These are phyloP conservation scores for Tieghemostelium lacteum DNA, from an alignment of 78 protist species.

Conservation along the genomic window DNA sequence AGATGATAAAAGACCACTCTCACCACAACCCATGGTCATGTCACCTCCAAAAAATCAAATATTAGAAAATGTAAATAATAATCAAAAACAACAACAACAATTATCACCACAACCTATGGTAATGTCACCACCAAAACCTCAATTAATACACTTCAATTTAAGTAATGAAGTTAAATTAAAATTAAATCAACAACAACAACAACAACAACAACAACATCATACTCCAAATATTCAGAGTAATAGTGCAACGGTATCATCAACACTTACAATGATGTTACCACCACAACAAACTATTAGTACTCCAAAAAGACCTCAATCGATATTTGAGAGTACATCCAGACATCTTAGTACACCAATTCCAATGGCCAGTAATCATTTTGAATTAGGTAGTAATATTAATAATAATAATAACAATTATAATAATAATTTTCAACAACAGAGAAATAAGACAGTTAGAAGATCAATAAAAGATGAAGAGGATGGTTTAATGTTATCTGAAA, in stretches of 20 bases:
- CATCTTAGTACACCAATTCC: neutral
- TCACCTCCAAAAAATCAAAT: neutral
- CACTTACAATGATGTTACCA: neutral
- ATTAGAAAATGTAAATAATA: neutral
- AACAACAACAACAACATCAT: neutral
- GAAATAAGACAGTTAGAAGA: neutral
- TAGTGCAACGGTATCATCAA: neutral
- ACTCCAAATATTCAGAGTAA: neutral
- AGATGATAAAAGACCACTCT: neutral
- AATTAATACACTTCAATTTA: neutral
- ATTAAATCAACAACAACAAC: neutral
- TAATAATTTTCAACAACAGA: slow-evolving; percentile 3
- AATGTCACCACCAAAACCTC: slow-evolving; percentile 17
- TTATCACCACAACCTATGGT: neutral
- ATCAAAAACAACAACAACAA: neutral
- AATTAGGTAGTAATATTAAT: neutral
- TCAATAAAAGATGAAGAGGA: slow-evolving; percentile 37
- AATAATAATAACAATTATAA: neutral
- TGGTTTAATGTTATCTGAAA: neutral
- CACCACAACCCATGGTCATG: neutral
- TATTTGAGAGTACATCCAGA: neutral
- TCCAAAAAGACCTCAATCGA: slow-evolving; percentile 9
- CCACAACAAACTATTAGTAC: neutral
- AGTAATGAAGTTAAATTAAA: neutral
- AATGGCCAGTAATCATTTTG: neutral